Percentiles rank a stretch among this genome's conserved stretches.
Conservation (phyloP, 257 asterid species). For the Solanum bukasovii region DNA sequence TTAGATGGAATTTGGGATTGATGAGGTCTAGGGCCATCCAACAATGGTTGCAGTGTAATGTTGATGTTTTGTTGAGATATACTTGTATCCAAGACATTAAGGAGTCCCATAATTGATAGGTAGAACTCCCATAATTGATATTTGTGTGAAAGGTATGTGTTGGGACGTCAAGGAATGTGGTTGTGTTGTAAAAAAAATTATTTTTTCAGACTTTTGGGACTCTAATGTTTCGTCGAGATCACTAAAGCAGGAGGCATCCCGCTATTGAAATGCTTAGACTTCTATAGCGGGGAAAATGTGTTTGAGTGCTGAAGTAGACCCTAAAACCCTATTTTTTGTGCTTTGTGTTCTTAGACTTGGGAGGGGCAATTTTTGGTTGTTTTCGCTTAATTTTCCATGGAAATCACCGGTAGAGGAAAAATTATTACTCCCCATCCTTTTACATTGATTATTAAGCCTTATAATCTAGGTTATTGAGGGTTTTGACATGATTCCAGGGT, state of each 20-base stretch:
- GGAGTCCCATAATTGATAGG: background rate
- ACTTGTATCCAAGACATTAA: background rate
- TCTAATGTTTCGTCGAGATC: background rate
- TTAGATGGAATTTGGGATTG: background rate
- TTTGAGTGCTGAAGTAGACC: background rate
- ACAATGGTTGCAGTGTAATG: background rate
- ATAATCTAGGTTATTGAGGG: background rate
- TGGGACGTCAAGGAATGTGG: background rate
- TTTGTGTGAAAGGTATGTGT: background rate
- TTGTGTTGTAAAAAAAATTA: background rate
- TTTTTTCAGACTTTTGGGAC: too few relatives aligned
- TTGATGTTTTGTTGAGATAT: too few relatives aligned
- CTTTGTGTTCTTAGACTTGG: background rate
- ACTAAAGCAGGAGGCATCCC: too few relatives aligned
- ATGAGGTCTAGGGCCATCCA: background rate
- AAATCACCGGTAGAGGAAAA: background rate
- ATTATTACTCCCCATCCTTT: background rate
- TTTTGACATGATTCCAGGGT: background rate
- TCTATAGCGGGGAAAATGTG: background rate
- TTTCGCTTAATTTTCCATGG: too few relatives aligned
- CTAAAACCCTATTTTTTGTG: background rate
- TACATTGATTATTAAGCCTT: too few relatives aligned
- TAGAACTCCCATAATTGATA: background rate
- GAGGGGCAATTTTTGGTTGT: background rate
- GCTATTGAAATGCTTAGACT: background rate